A percentile compares a stretch with the other conserved stretches of the same genome.
phyloP scores from a whole-genome alignment of 768 basidiomycete genomes.

The Austroboletus eburneus region DNA sequence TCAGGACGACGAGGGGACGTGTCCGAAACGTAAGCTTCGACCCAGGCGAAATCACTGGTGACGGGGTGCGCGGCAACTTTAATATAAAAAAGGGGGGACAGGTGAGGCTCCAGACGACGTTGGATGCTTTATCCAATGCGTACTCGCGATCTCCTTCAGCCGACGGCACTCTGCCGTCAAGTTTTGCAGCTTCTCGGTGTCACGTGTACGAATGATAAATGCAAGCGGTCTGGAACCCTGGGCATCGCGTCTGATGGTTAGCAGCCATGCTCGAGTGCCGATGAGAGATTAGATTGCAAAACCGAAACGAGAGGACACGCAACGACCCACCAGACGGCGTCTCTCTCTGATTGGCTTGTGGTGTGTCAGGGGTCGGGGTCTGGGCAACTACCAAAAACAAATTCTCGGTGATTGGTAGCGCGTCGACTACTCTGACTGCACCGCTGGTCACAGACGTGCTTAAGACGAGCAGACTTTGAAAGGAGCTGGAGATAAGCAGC shows the following conservation, averaged over 20 bases:
- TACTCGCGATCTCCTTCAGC: constrained; percentile 49
- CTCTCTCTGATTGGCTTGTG: constrained; percentile 27
- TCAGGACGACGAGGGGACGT: constrained; percentile 32
- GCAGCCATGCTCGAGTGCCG: constrained; percentile 41
- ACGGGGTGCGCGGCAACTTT: constrained; percentile 10
- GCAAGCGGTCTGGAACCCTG: constrained; percentile 40
- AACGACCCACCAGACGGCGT: constrained; percentile 36
- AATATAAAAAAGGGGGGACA: neutral
- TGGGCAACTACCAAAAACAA: constrained; percentile 59
- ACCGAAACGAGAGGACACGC: neutral
- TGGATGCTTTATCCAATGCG: constrained; percentile 7
- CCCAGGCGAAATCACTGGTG: constrained; percentile 17
- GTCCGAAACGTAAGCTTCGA: constrained; percentile 10
- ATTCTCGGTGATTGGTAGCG: constrained; percentile 49
- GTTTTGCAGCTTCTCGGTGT: constrained; percentile 43
- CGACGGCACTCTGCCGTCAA: constrained; percentile 56
- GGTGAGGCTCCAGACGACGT: neutral
- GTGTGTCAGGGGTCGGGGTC: constrained; percentile 38
- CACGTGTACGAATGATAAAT: constrained; percentile 39
- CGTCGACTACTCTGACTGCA: constrained; percentile 7
- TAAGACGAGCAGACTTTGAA: constrained; percentile 20
- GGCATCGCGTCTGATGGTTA: constrained; percentile 44
- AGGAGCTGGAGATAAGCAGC: constrained; percentile 1
- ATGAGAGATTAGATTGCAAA: neutral
- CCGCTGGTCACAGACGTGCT: neutral